Evolutionary conservation across 345 rosid species (phyloP).

Genomic region (Hibiscus syriacus): DNA sequence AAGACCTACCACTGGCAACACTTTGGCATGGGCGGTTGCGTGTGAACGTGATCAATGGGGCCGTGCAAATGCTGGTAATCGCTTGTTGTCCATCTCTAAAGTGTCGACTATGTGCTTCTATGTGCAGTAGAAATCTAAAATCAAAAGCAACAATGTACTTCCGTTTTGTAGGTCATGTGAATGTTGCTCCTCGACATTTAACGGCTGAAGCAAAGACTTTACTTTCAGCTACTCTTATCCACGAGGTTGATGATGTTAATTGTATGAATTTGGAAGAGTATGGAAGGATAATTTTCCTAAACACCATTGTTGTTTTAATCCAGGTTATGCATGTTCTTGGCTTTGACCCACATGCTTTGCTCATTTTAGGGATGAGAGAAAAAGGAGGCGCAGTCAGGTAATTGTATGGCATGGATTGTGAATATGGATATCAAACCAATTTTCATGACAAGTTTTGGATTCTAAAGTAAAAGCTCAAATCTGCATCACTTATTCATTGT

Average conservation of each 20-base stretch:
- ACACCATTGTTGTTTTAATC: constrained; percentile 8
- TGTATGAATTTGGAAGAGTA: constrained; percentile 5
- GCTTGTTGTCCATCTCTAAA: not conserved
- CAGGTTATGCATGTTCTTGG: constrained; percentile 99
- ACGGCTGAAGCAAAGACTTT: constrained; percentile 93
- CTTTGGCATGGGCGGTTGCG: constrained; percentile 99
- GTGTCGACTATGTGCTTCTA: not conserved
- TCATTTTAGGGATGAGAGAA: constrained; percentile 96
- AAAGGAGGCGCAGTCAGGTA: constrained; percentile 91
- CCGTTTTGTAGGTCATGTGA: constrained; percentile 73
- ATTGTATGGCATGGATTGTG: not conserved
- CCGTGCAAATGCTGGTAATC: constrained; percentile 90
- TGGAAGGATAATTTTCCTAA: constrained; percentile 1
- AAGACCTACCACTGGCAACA: constrained; percentile 98
- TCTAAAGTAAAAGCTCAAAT: not conserved
- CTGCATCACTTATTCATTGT: not conserved
- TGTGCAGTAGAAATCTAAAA: constrained; percentile 6
- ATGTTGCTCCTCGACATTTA: constrained; percentile 98
- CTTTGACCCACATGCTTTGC: constrained; percentile 98
- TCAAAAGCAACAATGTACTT: not conserved
- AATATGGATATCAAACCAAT: not conserved
- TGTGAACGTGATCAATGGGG: constrained; percentile 99
- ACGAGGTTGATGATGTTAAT: constrained; percentile 49
- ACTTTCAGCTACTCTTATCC: constrained; percentile 95
- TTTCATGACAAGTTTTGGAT: no score